A percentile compares a stretch with the other conserved stretches of the same genome.
phyloP scores from a whole-genome alignment of 108 stramenopile genomes.

The Cyclostephanos tholiformis region DNA sequence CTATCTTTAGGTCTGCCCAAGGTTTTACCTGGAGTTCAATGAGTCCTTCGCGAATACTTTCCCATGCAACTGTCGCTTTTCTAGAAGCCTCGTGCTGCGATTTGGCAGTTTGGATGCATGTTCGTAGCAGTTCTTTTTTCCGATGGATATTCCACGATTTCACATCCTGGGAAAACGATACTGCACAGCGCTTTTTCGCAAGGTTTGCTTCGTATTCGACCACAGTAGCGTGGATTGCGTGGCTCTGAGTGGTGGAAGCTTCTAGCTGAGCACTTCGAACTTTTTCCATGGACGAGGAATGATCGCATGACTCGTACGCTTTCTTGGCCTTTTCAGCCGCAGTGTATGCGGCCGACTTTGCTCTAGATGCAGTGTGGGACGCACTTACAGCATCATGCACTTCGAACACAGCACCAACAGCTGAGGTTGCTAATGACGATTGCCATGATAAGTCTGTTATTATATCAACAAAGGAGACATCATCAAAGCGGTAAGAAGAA shows the following conservation, averaged over 20 bases:
- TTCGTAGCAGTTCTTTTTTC: slow-evolving; percentile 69
- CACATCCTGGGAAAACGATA: slow-evolving; percentile 85
- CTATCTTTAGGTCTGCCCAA: not conserved
- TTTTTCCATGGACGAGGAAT: slow-evolving; percentile 59
- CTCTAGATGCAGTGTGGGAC: slow-evolving; percentile 63
- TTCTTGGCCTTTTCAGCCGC: slow-evolving; percentile 63
- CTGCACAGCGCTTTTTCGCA: slow-evolving; percentile 71
- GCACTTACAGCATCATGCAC: slow-evolving; percentile 76
- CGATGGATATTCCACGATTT: slow-evolving; percentile 87
- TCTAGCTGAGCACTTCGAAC: slow-evolving; percentile 67
- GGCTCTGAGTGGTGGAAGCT: slow-evolving; percentile 76
- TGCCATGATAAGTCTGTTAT: slow-evolving; percentile 83
- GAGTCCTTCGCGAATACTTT: slow-evolving; percentile 76
- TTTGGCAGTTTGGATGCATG: slow-evolving; percentile 61
- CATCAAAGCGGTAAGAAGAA: slow-evolving; percentile 1
- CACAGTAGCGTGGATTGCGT: slow-evolving; percentile 86
- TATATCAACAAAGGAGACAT: slow-evolving; percentile 3
- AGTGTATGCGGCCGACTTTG: slow-evolving; percentile 45
- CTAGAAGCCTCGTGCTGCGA: slow-evolving; percentile 78
- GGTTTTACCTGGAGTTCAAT: slow-evolving; percentile 26
- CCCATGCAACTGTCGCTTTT: slow-evolving; percentile 76
- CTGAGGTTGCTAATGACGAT: slow-evolving; percentile 73
- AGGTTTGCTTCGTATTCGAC: slow-evolving; percentile 86
- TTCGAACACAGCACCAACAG: slow-evolving; percentile 75
- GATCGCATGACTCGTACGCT: slow-evolving; percentile 52